Conservation (phyloP, 805 yeast genomes). For the Zygotorulaspora chibaensis region DNA sequence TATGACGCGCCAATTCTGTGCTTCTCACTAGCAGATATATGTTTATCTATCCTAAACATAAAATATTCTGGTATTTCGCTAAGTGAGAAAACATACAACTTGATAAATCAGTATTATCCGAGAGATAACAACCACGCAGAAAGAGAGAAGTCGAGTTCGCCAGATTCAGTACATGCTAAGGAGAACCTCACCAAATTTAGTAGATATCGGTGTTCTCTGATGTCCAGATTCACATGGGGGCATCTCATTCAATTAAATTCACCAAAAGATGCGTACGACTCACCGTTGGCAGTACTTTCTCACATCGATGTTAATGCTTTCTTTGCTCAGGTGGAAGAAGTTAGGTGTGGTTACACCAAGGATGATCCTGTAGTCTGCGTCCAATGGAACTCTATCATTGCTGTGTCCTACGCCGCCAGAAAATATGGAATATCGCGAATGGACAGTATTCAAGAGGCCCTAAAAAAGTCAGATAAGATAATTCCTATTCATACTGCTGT, state of each 20-base stretch:
- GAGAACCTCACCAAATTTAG: background rate
- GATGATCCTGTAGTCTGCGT: conserved; percentile 89
- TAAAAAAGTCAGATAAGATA: conserved; percentile 68
- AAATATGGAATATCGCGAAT: conserved; percentile 75
- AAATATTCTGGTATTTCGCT: too few species aligned
- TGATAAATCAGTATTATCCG: too few species aligned
- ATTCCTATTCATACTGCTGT: conserved; percentile 91
- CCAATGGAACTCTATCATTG: conserved; percentile 88
- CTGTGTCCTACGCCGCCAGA: conserved; percentile 87
- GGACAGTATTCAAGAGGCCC: conserved; percentile 66
- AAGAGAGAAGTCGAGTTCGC: too few species aligned
- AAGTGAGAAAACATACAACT: too few species aligned
- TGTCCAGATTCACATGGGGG: conserved; percentile 45
- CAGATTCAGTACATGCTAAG: too few species aligned
- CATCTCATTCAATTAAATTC: conserved; percentile 49
- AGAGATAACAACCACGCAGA: too few species aligned
- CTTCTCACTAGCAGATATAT: too few species aligned
- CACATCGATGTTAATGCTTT: conserved; percentile 93
- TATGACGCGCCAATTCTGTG: too few species aligned
- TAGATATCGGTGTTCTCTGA: conserved; percentile 4
- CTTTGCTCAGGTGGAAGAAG: conserved; percentile 89
- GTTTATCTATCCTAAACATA: too few species aligned
- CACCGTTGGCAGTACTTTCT: conserved; percentile 74
- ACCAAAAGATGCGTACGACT: conserved; percentile 45
- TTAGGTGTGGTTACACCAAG: conserved; percentile 57